These are phyloP conservation scores for Candida rishiriensis DNA, from an alignment of 805 yeast species.

Conservation along the genomic window DNA sequence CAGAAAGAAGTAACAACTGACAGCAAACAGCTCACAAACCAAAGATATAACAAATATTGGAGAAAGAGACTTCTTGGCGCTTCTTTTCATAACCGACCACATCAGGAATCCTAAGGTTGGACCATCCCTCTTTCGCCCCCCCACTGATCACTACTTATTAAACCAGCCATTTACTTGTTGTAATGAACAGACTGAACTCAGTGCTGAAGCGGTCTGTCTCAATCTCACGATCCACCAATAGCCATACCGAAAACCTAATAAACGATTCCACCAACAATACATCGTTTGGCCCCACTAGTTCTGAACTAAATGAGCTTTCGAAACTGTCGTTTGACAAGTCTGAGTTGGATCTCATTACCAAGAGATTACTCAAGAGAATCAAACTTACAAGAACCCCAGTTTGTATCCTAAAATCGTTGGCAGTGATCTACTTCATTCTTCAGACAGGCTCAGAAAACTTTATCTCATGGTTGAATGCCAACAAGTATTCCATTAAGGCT, in stretches of 20 bases:
- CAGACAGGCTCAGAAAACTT: conserved; percentile 52
- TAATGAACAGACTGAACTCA: conserved; percentile 22
- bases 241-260: conserved; percentile 24
- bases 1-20: no score
- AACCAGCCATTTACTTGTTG: no score
- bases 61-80: no score
- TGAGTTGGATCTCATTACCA: conserved; percentile 36
- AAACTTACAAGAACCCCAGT: conserved; percentile 31
- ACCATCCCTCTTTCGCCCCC: no score
- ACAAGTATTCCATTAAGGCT: conserved; percentile 28
- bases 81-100: no score
- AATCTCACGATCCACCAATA: no score
- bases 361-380: conserved; percentile 38
- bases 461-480: conserved; percentile 42
- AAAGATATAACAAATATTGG: no score
- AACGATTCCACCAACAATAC: conserved; percentile 48
- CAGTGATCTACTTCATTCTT: conserved; percentile 46
- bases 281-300: conserved; percentile 46
- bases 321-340: conserved; percentile 38
- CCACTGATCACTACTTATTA: no score
- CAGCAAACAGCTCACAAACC: no score
- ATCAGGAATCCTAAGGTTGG: no score
- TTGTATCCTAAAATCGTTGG: conserved; percentile 44
- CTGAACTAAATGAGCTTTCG: conserved; percentile 49
- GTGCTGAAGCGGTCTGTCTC: conserved; percentile 11